Evolutionary conservation across 225 moss, liverwort and hornwort species (phyloP).

Genomic region (Polytrichum formosum): DNA sequence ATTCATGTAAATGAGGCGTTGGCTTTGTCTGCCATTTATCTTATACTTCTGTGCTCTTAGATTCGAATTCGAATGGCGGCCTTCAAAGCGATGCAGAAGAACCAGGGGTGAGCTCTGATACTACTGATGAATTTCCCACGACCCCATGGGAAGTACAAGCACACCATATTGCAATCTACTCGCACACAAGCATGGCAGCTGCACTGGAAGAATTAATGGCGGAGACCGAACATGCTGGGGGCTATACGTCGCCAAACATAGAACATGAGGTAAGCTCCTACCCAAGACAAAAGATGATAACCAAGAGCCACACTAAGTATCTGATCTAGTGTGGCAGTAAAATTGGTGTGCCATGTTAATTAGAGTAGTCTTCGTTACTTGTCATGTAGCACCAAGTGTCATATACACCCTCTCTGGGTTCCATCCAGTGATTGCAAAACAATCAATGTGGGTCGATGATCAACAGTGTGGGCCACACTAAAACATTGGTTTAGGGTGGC

Average conservation of each 20-base stretch:
- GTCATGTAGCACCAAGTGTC: no score
- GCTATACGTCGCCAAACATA: neutral
- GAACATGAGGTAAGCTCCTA: neutral
- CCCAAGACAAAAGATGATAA: neutral
- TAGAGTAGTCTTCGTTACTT: no score
- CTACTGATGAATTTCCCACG: constrained; percentile 24
- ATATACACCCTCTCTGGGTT: no score
- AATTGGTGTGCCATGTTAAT: no score
- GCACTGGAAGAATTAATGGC: constrained; percentile 36
- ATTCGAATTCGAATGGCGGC: neutral
- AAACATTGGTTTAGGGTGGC: neutral
- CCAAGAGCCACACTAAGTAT: neutral
- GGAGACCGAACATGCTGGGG: constrained; percentile 8
- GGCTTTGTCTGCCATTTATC: neutral
- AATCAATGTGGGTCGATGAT: no score
- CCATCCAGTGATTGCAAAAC: no score
- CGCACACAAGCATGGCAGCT: constrained; percentile 60
- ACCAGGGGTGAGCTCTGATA: constrained; percentile 19
- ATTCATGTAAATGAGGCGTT: no score
- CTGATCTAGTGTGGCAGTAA: no score
- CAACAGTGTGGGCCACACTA: no score
- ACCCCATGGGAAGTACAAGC: constrained; percentile 60
- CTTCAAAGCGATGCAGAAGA: constrained; percentile 22
- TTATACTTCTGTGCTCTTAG: no score
- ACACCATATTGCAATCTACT: constrained; percentile 88